These are phyloP conservation scores for Linum lewisii DNA, from an alignment of 345 rosid genomes.

Conservation along the genomic window DNA sequence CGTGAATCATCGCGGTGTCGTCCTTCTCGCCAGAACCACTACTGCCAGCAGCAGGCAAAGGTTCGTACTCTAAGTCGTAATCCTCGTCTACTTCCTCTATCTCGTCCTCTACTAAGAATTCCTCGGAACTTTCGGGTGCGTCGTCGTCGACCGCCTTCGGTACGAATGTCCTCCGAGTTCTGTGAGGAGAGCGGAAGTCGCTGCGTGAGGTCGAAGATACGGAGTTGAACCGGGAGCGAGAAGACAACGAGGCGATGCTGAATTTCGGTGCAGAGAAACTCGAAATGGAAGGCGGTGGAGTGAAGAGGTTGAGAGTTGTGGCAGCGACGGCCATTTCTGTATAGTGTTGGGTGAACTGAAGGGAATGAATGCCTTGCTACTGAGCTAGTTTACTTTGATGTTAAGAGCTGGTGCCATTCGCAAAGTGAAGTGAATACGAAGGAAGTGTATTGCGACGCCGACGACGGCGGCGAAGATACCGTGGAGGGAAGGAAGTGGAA, in stretches of 20 bases:
- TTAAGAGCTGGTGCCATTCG: background rate
- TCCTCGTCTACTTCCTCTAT: constrained; percentile 83
- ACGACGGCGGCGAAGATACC: background rate
- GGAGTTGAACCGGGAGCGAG: constrained; percentile 13
- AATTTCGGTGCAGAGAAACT: background rate
- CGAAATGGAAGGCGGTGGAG: background rate
- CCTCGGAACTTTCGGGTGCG: constrained; percentile 51
- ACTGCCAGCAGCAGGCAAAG: no score
- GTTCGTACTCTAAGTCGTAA: constrained; percentile 82
- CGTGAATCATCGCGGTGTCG: constrained; percentile 55
- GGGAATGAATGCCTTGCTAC: background rate
- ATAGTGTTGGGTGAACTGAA: background rate
- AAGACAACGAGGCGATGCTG: constrained; percentile 7
- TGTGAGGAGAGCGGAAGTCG: constrained; percentile 13
- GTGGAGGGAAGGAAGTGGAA: no score
- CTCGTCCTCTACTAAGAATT: constrained; percentile 79
- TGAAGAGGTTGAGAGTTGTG: background rate
- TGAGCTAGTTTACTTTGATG: background rate
- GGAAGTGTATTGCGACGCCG: no score
- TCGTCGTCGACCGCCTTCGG: constrained; percentile 69
- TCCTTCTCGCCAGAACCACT: constrained; percentile 38
- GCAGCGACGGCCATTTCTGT: background rate
- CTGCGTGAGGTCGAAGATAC: no score
- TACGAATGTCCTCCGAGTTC: constrained; percentile 23
- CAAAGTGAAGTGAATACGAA: background rate